Conservation (phyloP, 805 yeast species). For the Yarrowia keelungensis region DNA sequence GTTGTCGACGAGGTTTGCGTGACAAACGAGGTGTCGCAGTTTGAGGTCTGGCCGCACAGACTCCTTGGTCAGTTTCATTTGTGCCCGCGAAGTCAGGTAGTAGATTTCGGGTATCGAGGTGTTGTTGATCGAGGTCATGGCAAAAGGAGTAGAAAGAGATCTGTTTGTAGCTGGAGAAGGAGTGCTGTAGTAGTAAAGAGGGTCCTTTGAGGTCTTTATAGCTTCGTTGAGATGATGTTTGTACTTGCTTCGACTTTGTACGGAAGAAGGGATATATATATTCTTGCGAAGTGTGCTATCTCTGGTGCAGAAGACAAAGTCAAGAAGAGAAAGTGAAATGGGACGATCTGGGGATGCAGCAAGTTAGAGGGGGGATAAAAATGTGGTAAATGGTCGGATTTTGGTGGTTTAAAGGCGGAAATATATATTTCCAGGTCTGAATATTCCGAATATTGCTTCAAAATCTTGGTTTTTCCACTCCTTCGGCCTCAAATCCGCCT, state of each 20-base stretch:
- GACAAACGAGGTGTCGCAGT: slow-evolving; percentile 65
- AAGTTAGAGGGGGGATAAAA: not conserved
- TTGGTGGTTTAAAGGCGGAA: not conserved
- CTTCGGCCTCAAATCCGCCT: not conserved
- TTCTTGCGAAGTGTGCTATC: slow-evolving; percentile 1
- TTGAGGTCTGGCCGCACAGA: slow-evolving; percentile 64
- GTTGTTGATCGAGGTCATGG: slow-evolving; percentile 2
- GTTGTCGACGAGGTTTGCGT: slow-evolving; percentile 73
- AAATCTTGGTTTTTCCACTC: not conserved
- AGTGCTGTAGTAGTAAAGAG: no score
- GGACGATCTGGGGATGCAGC: slow-evolving; percentile 33
- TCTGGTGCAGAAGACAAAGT: slow-evolving; percentile 1
- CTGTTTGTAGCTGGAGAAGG: no score
- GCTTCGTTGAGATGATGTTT: no score
- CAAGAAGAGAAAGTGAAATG: not conserved
- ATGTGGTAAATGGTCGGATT: not conserved
- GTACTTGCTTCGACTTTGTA: not conserved
- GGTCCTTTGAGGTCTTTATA: no score
- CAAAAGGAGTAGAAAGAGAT: no score
- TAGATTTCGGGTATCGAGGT: slow-evolving; percentile 56
- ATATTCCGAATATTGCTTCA: not conserved
- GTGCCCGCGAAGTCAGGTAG: slow-evolving; percentile 69
- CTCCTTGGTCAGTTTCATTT: slow-evolving; percentile 66
- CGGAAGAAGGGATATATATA: not conserved
- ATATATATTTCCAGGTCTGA: not conserved